Conservation (phyloP, 345 rosid genomes). For the Geranium rotundifolium region DNA sequence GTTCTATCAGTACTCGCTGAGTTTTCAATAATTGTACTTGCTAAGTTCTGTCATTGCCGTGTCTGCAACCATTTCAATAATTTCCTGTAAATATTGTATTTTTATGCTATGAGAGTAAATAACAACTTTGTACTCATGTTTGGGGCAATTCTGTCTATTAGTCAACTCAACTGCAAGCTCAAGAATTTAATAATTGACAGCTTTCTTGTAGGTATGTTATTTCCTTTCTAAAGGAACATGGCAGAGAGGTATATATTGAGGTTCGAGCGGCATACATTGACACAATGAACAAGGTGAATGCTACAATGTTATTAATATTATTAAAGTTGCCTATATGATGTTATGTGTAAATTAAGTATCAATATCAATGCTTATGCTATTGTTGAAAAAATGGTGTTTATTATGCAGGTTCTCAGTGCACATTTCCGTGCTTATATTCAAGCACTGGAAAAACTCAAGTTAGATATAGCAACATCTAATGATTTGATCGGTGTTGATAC, state of each 20-base stretch:
- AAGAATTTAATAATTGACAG: neutral
- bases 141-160: neutral
- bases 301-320: neutral
- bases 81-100: no score
- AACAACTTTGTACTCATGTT: neutral
- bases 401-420: slow-evolving; percentile 87
- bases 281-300: slow-evolving; percentile 95
- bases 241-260: slow-evolving; percentile 75
- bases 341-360: neutral
- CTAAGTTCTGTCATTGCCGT: no score
- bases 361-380: neutral
- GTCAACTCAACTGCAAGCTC: no score
- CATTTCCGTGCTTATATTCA: slow-evolving; percentile 96
- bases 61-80: no score
- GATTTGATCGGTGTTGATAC: slow-evolving; percentile 98
- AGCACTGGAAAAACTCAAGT: slow-evolving; percentile 86
- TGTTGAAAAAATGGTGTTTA: slow-evolving; percentile 1
- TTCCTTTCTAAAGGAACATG: slow-evolving; percentile 86
- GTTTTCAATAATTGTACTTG: no score
- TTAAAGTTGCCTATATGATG: no score
- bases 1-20: slow-evolving; percentile 13
- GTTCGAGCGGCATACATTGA: slow-evolving; percentile 87
- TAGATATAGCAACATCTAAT: slow-evolving; percentile 85
- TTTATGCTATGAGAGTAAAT: no score
- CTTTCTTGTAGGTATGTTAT: slow-evolving; percentile 52